Evolutionary conservation across 176 grass and related monocot genomes (phyloP).

Genomic region (Cenchrus purpureus): DNA sequence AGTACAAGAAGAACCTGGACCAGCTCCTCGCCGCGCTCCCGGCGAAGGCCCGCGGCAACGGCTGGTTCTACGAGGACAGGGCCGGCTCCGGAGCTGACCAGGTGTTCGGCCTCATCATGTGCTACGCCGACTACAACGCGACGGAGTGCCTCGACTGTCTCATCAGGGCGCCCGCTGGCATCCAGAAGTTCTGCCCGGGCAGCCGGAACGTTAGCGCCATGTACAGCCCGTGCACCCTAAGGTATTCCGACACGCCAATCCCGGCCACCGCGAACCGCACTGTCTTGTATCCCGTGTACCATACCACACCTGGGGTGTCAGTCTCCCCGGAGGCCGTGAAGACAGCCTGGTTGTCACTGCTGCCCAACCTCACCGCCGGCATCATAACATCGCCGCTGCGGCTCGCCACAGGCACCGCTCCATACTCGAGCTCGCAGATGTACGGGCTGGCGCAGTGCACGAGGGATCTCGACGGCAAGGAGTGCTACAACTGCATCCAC

Average conservation of each 20-base stretch:
- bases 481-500: slow-evolving; percentile 41
- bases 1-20: too few relatives aligned
- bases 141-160: slow-evolving; percentile 2
- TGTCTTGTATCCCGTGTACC: too few relatives aligned
- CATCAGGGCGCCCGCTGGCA: background rate
- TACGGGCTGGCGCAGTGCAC: background rate
- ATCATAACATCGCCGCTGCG: too few relatives aligned
- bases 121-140: slow-evolving; percentile 25
- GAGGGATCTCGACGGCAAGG: background rate
- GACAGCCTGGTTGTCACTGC: too few relatives aligned
- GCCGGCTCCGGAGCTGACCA: background rate
- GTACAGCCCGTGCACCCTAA: slow-evolving; percentile 39
- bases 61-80: slow-evolving; percentile 24
- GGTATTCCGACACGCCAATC: slow-evolving; percentile 31
- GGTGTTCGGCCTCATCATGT: slow-evolving; percentile 33
- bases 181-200: background rate
- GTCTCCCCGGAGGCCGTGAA: too few relatives aligned
- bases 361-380: background rate
- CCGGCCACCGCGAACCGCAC: background rate
- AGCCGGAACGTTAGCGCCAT: background rate
- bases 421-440: too few relatives aligned
- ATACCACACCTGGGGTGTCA: too few relatives aligned
- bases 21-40: slow-evolving; percentile 27
- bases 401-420: background rate
- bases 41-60: background rate